Evolutionary conservation across 2,329 filamentous ascomycete species (phyloP).

Genomic region (Penicillium sp.): DNA sequence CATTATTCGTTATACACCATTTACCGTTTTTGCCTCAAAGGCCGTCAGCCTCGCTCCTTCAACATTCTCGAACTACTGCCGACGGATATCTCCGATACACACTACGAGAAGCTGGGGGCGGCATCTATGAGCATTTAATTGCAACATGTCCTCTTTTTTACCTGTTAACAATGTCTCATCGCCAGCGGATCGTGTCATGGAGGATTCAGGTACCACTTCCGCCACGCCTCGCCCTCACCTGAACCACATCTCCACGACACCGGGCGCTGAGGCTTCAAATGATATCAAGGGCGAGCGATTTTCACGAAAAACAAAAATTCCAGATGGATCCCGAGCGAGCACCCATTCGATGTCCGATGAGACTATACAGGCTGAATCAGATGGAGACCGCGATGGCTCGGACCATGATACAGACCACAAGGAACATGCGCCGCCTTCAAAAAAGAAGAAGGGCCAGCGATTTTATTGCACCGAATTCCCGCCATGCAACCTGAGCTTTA

Average conservation of each 20-base stretch:
- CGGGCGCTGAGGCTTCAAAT: constrained; percentile 31
- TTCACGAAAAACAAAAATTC: constrained; percentile 45
- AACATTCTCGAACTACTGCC: constrained; percentile 24
- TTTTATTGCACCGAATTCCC: constrained; percentile 97
- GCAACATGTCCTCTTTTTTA: constrained; percentile 63
- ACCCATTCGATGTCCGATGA: constrained; percentile 59
- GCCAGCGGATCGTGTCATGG: constrained; percentile 49
- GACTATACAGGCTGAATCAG: constrained; percentile 77
- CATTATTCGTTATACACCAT: constrained; percentile 23
- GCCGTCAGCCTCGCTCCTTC: constrained; percentile 20
- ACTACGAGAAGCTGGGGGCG: constrained; percentile 31
- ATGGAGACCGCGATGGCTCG: constrained; percentile 67
- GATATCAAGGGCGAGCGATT: constrained; percentile 42
- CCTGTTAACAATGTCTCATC: constrained; percentile 64
- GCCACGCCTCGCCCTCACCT: constrained; percentile 57
- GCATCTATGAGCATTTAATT: constrained; percentile 31
- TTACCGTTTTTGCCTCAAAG: constrained; percentile 17
- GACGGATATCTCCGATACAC: constrained; percentile 22
- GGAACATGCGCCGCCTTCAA: constrained; percentile 70
- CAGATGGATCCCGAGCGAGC: constrained; percentile 56
- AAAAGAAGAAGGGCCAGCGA: constrained; percentile 95
- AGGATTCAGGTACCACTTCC: constrained; percentile 58
- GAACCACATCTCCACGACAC: constrained; percentile 44
- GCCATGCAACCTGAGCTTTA: constrained; percentile 93
- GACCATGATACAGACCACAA: constrained; percentile 69